A percentile compares a stretch with the other conserved stretches of the same genome.
phyloP scores from a whole-genome alignment of 345 rosid species.

The Syzygium jambos region DNA sequence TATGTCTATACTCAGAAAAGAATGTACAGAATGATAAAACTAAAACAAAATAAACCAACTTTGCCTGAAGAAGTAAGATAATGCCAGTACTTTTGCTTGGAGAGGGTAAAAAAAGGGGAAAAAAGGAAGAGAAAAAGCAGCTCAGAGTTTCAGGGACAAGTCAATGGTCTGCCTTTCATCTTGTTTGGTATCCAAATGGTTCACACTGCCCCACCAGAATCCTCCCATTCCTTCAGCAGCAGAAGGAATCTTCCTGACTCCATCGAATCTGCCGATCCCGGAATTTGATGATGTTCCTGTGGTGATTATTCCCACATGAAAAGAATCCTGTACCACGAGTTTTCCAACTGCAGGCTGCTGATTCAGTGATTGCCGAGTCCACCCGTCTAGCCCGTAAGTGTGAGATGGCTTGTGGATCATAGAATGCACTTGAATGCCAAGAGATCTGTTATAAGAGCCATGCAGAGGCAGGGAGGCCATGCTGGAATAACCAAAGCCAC shows the following conservation, averaged over 20 bases:
- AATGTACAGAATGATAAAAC: background rate
- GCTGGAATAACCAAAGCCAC: slow-evolving; percentile 8
- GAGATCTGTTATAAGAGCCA: slow-evolving; percentile 23
- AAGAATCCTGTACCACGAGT: background rate
- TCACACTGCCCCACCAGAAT: background rate
- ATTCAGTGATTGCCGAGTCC: slow-evolving; percentile 1
- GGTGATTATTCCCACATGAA: background rate
- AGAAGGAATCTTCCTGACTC: background rate
- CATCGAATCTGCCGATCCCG: slow-evolving; percentile 1
- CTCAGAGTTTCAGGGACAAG: slow-evolving; percentile 14
- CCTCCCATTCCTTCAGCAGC: slow-evolving; percentile 2
- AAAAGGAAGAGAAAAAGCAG: background rate
- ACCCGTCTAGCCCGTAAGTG: background rate
- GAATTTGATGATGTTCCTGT: background rate
- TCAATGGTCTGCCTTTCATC: slow-evolving; percentile 14
- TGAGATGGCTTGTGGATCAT: slow-evolving; percentile 13
- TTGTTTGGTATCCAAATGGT: background rate
- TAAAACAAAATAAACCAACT: background rate
- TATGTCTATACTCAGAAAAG: background rate
- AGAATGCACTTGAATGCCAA: slow-evolving; percentile 28
- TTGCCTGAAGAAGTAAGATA: background rate
- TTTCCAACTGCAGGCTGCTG: slow-evolving; percentile 12
- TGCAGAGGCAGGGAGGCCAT: slow-evolving; percentile 41
- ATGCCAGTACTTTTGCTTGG: background rate
- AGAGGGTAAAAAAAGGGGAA: background rate